Conservation (phyloP, 2,329 filamentous ascomycete genomes). For the Diaporthe longicolla region DNA sequence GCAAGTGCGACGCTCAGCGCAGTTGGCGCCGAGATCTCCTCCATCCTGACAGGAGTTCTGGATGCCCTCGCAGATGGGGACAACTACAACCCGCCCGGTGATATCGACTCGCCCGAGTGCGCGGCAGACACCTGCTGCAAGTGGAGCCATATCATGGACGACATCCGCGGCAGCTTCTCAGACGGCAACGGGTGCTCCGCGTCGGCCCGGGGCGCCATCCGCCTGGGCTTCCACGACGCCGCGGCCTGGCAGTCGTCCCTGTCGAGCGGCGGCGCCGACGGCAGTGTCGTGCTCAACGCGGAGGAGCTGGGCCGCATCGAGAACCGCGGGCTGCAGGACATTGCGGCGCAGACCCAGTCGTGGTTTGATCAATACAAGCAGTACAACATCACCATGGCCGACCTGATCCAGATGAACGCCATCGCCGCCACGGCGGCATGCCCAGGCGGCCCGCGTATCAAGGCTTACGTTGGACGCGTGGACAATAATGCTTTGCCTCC, state of each 20-base stretch:
- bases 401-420: slow-evolving; percentile 67
- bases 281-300: slow-evolving; percentile 57
- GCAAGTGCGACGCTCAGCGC: slow-evolving; percentile 21
- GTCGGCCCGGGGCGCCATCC: slow-evolving; percentile 59
- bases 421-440: slow-evolving; percentile 64
- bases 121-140: slow-evolving; percentile 51
- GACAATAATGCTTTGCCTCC: slow-evolving; percentile 59
- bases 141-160: slow-evolving; percentile 56
- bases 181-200: slow-evolving; percentile 52
- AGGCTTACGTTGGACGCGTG: slow-evolving; percentile 63
- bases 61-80: slow-evolving; percentile 24
- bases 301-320: slow-evolving; percentile 55
- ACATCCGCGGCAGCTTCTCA: slow-evolving; percentile 49
- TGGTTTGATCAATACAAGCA: slow-evolving; percentile 57
- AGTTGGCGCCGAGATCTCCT: slow-evolving; percentile 26
- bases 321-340: slow-evolving; percentile 62
- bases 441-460: slow-evolving; percentile 65
- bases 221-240: slow-evolving; percentile 63
- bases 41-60: slow-evolving; percentile 21
- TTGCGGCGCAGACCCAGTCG: slow-evolving; percentile 54
- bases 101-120: slow-evolving; percentile 46
- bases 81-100: slow-evolving; percentile 14
- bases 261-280: slow-evolving; percentile 60
- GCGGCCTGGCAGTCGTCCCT: slow-evolving; percentile 56
- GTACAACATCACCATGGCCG: slow-evolving; percentile 63